Base-by-base conservation (phyloP, 2,329 filamentous ascomycete species). In the Penicillium aurantiogriseum region DNA sequence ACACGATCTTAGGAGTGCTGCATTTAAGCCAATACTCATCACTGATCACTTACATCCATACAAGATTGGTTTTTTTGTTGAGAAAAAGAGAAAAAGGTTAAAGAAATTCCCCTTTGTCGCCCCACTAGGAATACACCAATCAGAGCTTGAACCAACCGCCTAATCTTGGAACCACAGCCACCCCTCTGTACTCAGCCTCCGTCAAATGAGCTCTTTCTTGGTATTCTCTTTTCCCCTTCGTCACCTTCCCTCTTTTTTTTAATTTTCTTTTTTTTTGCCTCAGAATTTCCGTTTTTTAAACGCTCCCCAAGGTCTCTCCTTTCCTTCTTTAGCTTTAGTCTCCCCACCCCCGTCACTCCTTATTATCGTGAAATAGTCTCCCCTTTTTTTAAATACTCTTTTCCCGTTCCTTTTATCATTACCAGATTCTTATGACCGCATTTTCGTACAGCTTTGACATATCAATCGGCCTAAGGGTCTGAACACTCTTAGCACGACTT, bases 241-340 rank as follows among this genome's bases (percentile, higher is more conserved):
- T 35, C 57, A 61, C 23, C 39, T 54, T 42, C 55, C 48, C 29
- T 31, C 29, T 31, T 33, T 33, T 31, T 31, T 13, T 33, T 13
- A 9, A 7, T 7, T 58, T 57, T 51, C 43, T 11, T 11, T 5
- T 45, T 68, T 68, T 54, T 73, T 70, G 51, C 68, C 72, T 67
- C 59, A 51, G 43, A 33, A 52, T 54, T 51, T 52, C 49, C 36
- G 35, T 58, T 57, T 61, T 15, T 46, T 44, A n/a, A 43, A 43
- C 39, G 39, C 21, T 42, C 38, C 13, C 21, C 11, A 3, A n/a
- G 42, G 23, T 54, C 58, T 54, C 58, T 64, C 56, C 54, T 61
- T 63, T 63, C 50, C 51, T 56, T 54, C 46, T 63, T 63, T 56
- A 51, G 62, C 49, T 38, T 59, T 62, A 55, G 58, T 51, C 51